Conservation (phyloP, 1,284 basidiomycete genomes). For the Ustilago nuda region DNA sequence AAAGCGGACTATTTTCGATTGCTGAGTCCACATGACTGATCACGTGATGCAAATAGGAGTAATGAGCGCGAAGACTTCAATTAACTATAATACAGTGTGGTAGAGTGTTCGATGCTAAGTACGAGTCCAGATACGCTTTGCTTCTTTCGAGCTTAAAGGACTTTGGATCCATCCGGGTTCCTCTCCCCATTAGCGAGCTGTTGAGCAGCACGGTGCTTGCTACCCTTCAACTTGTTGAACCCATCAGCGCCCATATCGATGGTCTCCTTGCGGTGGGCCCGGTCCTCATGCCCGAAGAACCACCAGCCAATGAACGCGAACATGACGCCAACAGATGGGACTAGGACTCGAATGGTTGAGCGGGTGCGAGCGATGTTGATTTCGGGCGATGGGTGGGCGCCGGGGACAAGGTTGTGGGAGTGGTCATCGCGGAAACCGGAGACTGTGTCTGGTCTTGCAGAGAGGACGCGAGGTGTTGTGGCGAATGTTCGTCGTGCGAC, state of each 20-base stretch:
- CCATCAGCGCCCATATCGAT: conserved; percentile 46
- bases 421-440: conserved; percentile 37
- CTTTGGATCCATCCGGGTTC: conserved; percentile 29
- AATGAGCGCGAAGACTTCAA: background rate
- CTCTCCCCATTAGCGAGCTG: conserved; percentile 37
- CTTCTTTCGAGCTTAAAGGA: background rate
- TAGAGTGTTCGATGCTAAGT: background rate
- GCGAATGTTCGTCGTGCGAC: conserved; percentile 5
- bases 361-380: conserved; percentile 42
- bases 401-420: conserved; percentile 36
- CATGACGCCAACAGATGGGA: conserved; percentile 44
- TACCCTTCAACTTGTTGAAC: conserved; percentile 47
- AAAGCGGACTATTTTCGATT: no score
- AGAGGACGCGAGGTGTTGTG: conserved; percentile 23
- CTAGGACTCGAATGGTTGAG: conserved; percentile 46
- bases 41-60: background rate
- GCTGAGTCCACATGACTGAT: no score
- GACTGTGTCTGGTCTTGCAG: conserved; percentile 42
- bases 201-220: conserved; percentile 41
- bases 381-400: conserved; percentile 41
- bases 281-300: conserved; percentile 51
- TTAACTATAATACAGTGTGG: conserved; percentile 8
- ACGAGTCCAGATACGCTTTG: background rate
- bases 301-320: conserved; percentile 51
- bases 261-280: conserved; percentile 30